Evolutionary conservation across 2,329 filamentous ascomycete species (phyloP), one percentile per base, ranked within the genome.

Genomic region (Graphilbum sp.): DNA sequence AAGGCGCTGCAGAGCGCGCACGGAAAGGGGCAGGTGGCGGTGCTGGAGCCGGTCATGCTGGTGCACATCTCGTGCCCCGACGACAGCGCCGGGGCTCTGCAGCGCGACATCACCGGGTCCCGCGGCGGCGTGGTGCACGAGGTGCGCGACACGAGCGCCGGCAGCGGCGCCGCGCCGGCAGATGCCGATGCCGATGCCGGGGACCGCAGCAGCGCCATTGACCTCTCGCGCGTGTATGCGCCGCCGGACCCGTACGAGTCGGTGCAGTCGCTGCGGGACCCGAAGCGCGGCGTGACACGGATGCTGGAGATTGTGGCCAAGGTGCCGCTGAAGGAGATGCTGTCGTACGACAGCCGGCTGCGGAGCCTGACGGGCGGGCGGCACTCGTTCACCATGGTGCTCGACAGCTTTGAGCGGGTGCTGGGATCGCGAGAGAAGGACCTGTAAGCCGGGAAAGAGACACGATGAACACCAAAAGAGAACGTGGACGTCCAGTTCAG

Each of bases 261-360:
- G 32, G 59, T 71, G 35, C 67, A 67, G 20, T 88, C 63, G 53
- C 63, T 61, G 49, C 64, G 60, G 32, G 62, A 63, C 31, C 49
- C 49, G 8, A 67, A 66, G 52, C 66, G 62, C 48, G 64, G 58
- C 29, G 60, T 57, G 25, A 57, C 60, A 39, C 60, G 64, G 34
- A 65, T 62, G 60, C 62, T 68, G 41, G 69, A 79, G 36, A 84
- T 98, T 47, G 76, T 79, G 11, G 90, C 87, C 18, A 75, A 82
- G 50, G 88, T 96, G 21, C 90, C 90, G 24, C 66, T 96, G 49
- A 92, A 90, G 59, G 88, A 96, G 58, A 95, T 96, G 84, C 78
- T 96, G 27, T 83, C 88, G 32, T 98, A 96, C 56, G 65, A 96
- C 48, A 84, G 85, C 54, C 83, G 92, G 53, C 59, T 98, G 45